Base-by-base conservation (phyloP, 2,329 filamentous ascomycete species). In the Cladophialophora psammophila region DNA sequence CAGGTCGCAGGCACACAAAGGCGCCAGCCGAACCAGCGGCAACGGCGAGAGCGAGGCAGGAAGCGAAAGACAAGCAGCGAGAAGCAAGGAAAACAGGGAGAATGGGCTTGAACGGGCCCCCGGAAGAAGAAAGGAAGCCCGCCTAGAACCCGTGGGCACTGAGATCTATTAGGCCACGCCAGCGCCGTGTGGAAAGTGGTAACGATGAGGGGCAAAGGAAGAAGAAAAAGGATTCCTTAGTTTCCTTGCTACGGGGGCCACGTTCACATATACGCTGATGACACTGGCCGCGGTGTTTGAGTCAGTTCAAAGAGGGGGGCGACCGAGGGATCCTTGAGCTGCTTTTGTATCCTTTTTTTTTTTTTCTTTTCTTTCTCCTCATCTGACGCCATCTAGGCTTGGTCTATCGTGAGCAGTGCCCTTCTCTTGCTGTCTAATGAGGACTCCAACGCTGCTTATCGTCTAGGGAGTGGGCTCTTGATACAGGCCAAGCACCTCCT, bases 401-500 rank as follows among this genome's bases (percentile, higher is more conserved):
- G 32, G 18, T 35, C 42, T 32, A 60, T 60, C 38, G 42, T 60
- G 57, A 48, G 20, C 40, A 26, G 26, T 50, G 20, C 20, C 31
- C n/a, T 13, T 3, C 18, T 26, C 35, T 52, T n/a, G 12, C 35
- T 59, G 36, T 40, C 9, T 42, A 18, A 42, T n/a, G n/a, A 15
- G 9, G 8, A 18, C 45, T 20, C 18, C 7, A 31, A 10, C 12
- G n/a, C 54, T 26, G 59, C 59, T 61, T 61, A 61, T 61, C 59
- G 59, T 54, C 58, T 5, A 54, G 42, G 45, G 34, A 54, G 34
- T 32, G 34, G 32, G 45, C 45, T 61, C 45, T 53, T 53, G 59
- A 61, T n/a, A 61, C 59, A 42, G 12, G 65, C 65, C 65, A 67
- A 67, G 65, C 53, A 45, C 40, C 61, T 36, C 65, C 65, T 62